Conservation (phyloP, 1,139 yeast genomes). For the Petasospora rhodanensis region DNA sequence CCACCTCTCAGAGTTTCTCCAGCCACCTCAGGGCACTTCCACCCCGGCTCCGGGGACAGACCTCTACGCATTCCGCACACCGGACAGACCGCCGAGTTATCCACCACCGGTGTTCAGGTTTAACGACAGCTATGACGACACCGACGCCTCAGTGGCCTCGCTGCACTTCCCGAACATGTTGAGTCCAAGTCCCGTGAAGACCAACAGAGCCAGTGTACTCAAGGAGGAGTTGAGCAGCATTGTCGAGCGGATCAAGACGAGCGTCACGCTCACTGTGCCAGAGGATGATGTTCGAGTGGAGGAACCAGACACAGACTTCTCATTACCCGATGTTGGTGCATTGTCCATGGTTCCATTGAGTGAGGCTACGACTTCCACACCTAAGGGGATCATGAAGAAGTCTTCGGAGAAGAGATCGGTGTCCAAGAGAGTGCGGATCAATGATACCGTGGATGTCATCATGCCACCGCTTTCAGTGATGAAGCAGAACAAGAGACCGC, state of each 20-base stretch:
- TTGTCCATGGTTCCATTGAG: conserved; percentile 6
- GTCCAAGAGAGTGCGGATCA: conserved; percentile 16
- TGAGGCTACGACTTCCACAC: conserved; percentile 10
- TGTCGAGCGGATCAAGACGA: conserved; percentile 9
- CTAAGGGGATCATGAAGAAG: conserved; percentile 12
- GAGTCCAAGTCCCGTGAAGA: no score
- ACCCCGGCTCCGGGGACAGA: conserved; percentile 26
- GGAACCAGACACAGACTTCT: no score
- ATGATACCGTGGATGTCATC: conserved; percentile 17
- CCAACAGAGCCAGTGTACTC: no score
- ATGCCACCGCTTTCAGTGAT: not conserved
- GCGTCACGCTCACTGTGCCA: no score
- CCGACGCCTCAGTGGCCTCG: no score
- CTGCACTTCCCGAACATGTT: no score
- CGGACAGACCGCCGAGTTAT: no score
- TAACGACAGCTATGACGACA: no score
- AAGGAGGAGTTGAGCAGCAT: conserved; percentile 10
- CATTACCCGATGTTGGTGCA: conserved; percentile 6
- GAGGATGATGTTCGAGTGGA: no score
- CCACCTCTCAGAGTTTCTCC: conserved; percentile 31
- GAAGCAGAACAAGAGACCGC: conserved; percentile 7
- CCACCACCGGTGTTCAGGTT: no score
- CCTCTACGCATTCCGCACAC: no score
- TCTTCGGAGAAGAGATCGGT: not conserved
- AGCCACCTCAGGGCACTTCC: conserved; percentile 34